Evolutionary conservation across 2,329 filamentous ascomycete genomes (phyloP).

Genomic region (Paracoccidioides lutzii): DNA sequence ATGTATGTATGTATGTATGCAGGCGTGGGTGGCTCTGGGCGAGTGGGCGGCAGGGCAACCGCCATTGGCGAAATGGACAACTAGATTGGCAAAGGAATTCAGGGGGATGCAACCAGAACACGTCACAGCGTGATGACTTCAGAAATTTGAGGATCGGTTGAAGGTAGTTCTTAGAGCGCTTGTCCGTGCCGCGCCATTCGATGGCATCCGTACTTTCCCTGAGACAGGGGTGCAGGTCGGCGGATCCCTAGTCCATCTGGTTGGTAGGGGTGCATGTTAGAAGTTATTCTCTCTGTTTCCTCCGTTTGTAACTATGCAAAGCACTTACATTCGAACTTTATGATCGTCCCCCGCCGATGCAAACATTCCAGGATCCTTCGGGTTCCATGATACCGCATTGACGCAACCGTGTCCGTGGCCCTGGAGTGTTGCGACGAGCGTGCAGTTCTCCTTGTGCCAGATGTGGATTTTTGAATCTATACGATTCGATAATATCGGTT

Average conservation of each 20-base stretch:
- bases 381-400: slow-evolving; percentile 84
- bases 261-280: slow-evolving; percentile 4
- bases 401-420: slow-evolving; percentile 61
- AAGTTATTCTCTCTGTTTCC: background rate
- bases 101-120: background rate
- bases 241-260: slow-evolving; percentile 26
- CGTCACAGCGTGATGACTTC: slow-evolving; percentile 1
- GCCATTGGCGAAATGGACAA: background rate
- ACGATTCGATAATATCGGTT: slow-evolving; percentile 6
- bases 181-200: slow-evolving; percentile 26
- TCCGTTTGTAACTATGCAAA: background rate
- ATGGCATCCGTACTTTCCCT: slow-evolving; percentile 19
- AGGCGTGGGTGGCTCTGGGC: background rate
- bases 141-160: slow-evolving; percentile 14
- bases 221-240: slow-evolving; percentile 13
- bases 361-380: slow-evolving; percentile 67
- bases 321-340: slow-evolving; percentile 67
- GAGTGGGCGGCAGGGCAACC: too few relatives aligned
- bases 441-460: slow-evolving; percentile 77
- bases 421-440: slow-evolving; percentile 59
- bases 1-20: background rate
- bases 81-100: background rate
- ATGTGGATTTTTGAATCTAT: slow-evolving; percentile 62
- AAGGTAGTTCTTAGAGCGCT: slow-evolving; percentile 31
- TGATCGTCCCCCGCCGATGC: slow-evolving; percentile 84